A percentile compares a stretch with the other conserved stretches of the same genome.
Evolutionary conservation across 164 flowering plant species (phyloP).

Genomic region (Vitis cinerea): DNA sequence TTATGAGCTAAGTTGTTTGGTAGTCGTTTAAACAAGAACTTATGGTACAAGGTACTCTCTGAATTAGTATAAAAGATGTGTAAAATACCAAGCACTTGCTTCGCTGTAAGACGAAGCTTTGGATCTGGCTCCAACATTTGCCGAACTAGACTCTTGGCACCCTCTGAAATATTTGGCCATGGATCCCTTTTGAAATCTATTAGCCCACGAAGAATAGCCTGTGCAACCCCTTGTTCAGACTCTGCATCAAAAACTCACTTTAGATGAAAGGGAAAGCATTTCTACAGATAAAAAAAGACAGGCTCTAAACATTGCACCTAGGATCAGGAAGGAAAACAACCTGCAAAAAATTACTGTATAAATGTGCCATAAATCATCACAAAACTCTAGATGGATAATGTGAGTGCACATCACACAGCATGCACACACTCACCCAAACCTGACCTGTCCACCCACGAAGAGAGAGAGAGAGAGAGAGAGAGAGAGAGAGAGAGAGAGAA

Average conservation of each 20-base stretch:
- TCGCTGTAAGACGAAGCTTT: constrained; percentile 80
- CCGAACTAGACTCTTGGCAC: constrained; percentile 80
- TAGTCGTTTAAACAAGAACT: too few relatives aligned
- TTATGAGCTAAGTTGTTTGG: too few relatives aligned
- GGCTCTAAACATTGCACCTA: not conserved
- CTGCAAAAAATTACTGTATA: not conserved
- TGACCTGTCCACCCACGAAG: not conserved
- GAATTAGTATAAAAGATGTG: constrained; percentile 6
- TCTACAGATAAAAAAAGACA: not conserved
- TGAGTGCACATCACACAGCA: not conserved
- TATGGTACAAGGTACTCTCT: too few relatives aligned
- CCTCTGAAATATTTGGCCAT: constrained; percentile 89
- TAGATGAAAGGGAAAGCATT: constrained; percentile 1
- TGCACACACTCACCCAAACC: not conserved
- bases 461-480: not conserved
- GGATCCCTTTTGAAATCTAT: constrained; percentile 95
- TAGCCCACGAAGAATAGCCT: constrained; percentile 86
- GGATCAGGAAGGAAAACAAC: not conserved
- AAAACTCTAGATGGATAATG: too few relatives aligned
- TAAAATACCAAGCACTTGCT: constrained; percentile 83
- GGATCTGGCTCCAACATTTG: constrained; percentile 96
- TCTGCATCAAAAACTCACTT: constrained; percentile 47
- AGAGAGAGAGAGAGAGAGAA: constrained; percentile 2
- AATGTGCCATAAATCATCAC: not conserved
- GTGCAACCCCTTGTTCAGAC: constrained; percentile 97